Evolutionary conservation across 208 protist genomes (phyloP), one percentile per base, ranked within the genome.

Genomic region (Crithidia expoeki): DNA sequence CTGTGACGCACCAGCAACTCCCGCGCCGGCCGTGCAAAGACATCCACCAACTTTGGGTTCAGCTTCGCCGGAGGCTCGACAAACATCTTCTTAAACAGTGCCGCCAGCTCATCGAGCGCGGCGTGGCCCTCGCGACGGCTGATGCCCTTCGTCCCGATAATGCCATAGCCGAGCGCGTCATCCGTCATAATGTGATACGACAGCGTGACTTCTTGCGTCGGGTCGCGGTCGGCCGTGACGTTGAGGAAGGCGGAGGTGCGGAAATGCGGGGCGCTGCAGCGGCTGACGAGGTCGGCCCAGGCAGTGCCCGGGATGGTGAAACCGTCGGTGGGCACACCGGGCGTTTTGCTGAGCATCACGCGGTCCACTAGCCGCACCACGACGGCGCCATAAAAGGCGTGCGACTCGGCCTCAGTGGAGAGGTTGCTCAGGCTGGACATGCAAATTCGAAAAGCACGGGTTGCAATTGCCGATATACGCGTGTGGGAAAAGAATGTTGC

Each of bases 21-120:
- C 6, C 82, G 81, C 30, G 76, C 83, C 1, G 89, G 89, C 21
- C 85, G 83, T 4, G 77, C 72, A 65, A 96, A 94, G 12, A 90
- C 83, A n/a, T 89, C 80, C 12, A 84, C 82, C 58, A 83, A 69
- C 38, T 77, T 79, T 33, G 80, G 68, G 21, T 73, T 94, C 25
- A 96, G 79, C 73, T 82, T 84, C 4, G 72, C 51, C 0, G 88
- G 69, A 11, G 56, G 69, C 74, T 96, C 89, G 4, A 96, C 85
- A 56, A 94, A 96, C 92, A 96, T 96, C 57, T 92, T 92, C 36
- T 75, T 66, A 72, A 96, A 96, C 21, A 92, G 74, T 44, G 81
- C 75, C 3, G 88, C 67, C 28, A 84, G 68, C 57, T 93, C 89
- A 52, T 96, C 89, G 2, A 96, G 77, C 19, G 82, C 75, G 34